Percentiles rank a stretch among this genome's conserved stretches.
phyloP scores from a whole-genome alignment of 78 protist species.

The Pirum gemmata region DNA sequence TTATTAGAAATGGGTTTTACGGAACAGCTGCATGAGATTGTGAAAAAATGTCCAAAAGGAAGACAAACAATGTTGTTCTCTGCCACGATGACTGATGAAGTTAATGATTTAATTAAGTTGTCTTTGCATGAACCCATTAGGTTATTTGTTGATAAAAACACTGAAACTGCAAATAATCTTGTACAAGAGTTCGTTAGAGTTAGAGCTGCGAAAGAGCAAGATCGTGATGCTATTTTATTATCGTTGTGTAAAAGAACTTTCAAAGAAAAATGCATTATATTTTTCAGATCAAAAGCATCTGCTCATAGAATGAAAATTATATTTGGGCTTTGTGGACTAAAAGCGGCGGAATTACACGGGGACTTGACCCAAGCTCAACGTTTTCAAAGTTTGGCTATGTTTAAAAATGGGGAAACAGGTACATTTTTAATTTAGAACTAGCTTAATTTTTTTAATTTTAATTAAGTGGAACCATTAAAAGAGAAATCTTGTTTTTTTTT shows the following conservation, averaged over 20 bases:
- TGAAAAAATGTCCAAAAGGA: constrained; percentile 16
- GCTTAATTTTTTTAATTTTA: too few species aligned
- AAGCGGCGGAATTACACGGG: constrained; percentile 60
- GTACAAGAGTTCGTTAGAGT: constrained; percentile 39
- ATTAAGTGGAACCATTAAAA: too few species aligned
- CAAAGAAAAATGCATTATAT: constrained; percentile 29
- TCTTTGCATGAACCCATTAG: constrained; percentile 37
- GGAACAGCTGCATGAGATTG: constrained; percentile 32
- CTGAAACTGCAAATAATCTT: neutral
- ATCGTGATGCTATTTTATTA: constrained; percentile 30
- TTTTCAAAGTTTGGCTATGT: constrained; percentile 45
- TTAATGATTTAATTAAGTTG: constrained; percentile 46
- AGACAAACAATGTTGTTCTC: constrained; percentile 79
- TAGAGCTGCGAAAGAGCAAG: constrained; percentile 16
- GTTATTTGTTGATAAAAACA: constrained; percentile 40
- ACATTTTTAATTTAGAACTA: too few species aligned
- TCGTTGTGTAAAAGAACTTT: constrained; percentile 40
- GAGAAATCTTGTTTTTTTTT: too few species aligned
- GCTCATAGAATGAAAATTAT: constrained; percentile 36
- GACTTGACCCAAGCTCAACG: constrained; percentile 52
- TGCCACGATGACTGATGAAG: constrained; percentile 76
- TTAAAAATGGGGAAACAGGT: constrained; percentile 24
- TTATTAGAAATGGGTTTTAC: constrained; percentile 66
- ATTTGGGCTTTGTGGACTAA: constrained; percentile 52
- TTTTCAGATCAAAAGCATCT: constrained; percentile 33